Evolutionary conservation across 192 early-diverging fungal species (phyloP).

Genomic region (Bifiguratus adelaidae): DNA sequence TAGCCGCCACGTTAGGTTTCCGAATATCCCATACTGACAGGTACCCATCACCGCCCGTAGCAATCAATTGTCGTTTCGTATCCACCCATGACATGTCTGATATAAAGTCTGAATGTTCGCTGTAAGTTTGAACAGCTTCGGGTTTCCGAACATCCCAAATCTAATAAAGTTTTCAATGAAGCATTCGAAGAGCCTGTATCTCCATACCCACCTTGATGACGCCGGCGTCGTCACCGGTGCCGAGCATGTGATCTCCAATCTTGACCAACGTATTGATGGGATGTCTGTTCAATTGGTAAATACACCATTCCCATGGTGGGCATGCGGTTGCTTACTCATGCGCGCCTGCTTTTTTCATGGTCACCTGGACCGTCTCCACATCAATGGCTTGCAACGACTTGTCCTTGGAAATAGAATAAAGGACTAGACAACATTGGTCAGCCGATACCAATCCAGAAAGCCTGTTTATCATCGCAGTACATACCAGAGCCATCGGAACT

Average conservation of each 20-base stretch:
- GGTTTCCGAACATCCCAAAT: conserved; percentile 86
- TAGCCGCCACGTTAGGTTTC: conserved; percentile 71
- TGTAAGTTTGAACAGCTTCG: conserved; percentile 65
- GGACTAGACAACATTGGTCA: conserved; percentile 18
- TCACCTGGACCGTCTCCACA: conserved; percentile 58
- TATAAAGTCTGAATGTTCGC: conserved; percentile 89
- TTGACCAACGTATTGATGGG: conserved; percentile 68
- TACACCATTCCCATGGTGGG: neutral
- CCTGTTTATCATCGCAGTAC: neutral
- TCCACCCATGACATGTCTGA: conserved; percentile 67
- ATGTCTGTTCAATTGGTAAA: conserved; percentile 26
- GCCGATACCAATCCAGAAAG: conserved; percentile 2
- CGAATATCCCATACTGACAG: conserved; percentile 88
- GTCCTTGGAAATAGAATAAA: conserved; percentile 82
- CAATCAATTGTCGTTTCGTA: neutral
- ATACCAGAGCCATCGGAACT: conserved; percentile 60
- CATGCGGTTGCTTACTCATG: conserved; percentile 55
- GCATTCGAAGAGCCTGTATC: too few species aligned
- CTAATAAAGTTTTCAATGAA: conserved; percentile 17
- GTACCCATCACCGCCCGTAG: conserved; percentile 77
- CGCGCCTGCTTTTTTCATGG: conserved; percentile 60
- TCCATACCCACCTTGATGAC: conserved; percentile 53
- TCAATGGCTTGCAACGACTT: conserved; percentile 73
- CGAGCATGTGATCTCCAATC: conserved; percentile 68
- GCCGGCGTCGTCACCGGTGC: conserved; percentile 91